These are phyloP conservation scores for Naematelia encephala DNA, from an alignment of 768 basidiomycete species.

Conservation along the genomic window DNA sequence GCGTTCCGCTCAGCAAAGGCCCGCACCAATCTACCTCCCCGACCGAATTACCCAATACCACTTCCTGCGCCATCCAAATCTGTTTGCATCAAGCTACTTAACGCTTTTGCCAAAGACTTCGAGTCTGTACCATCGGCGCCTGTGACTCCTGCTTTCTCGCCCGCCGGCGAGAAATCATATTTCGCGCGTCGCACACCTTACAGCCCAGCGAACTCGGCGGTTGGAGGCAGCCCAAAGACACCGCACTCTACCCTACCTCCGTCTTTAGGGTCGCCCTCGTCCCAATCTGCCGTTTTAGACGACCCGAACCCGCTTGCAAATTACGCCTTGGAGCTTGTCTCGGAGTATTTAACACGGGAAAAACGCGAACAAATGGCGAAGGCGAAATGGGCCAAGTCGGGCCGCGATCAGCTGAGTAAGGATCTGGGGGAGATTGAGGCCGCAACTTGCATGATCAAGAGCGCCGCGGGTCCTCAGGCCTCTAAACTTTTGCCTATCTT, in stretches of 20 bases:
- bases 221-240: slow-evolving; percentile 14
- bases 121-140: slow-evolving; percentile 9
- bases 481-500: slow-evolving; percentile 30
- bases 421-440: slow-evolving; percentile 48
- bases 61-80: slow-evolving; percentile 47
- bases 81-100: slow-evolving; percentile 35
- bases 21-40: slow-evolving; percentile 31
- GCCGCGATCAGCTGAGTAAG: slow-evolving; percentile 42
- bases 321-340: slow-evolving; percentile 44
- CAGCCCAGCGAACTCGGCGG: slow-evolving; percentile 9
- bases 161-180: slow-evolving; percentile 16
- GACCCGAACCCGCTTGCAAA: slow-evolving; percentile 27
- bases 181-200: slow-evolving; percentile 17
- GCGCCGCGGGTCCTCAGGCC: slow-evolving; percentile 18
- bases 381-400: slow-evolving; percentile 45
- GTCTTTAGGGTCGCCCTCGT: not conserved
- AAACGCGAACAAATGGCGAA: slow-evolving; percentile 48
- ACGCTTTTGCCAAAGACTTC: slow-evolving; percentile 26
- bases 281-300: not conserved
- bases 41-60: slow-evolving; percentile 29
- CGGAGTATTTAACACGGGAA: slow-evolving; percentile 45
- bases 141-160: slow-evolving; percentile 11
- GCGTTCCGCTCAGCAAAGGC: slow-evolving; percentile 45
- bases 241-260: slow-evolving; percentile 20
- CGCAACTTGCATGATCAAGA: slow-evolving; percentile 24